These are phyloP conservation scores for Fraxinus greggii DNA, from an alignment of 305 asterid species.

Conservation along the genomic window DNA sequence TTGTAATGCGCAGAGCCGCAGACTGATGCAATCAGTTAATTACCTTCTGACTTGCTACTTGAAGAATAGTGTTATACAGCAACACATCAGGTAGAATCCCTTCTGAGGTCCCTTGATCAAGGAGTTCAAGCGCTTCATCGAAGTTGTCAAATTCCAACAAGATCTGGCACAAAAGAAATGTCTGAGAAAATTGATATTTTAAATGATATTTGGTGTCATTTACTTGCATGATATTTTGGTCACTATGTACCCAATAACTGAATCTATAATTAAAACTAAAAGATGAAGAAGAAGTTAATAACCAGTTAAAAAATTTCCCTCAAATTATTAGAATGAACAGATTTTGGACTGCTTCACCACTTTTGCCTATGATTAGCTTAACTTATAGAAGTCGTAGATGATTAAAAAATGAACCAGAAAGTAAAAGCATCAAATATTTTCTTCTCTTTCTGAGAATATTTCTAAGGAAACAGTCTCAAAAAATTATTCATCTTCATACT, in stretches of 20 bases:
- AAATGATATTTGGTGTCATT: neutral
- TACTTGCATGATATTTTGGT: slow-evolving; percentile 12
- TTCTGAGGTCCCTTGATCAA: slow-evolving; percentile 46
- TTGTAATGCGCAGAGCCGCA: slow-evolving; percentile 5
- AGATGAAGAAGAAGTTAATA: neutral
- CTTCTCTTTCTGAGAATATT: neutral
- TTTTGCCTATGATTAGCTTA: neutral
- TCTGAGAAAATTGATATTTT: slow-evolving; percentile 9
- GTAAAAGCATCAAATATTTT: neutral
- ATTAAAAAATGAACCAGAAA: neutral
- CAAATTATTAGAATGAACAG: neutral
- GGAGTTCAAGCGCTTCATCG: slow-evolving; percentile 52
- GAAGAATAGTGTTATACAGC: slow-evolving; percentile 66
- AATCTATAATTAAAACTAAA: neutral
- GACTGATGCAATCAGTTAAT: slow-evolving; percentile 1
- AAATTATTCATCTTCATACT: neutral
- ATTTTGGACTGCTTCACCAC: neutral
- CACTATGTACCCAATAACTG: neutral
- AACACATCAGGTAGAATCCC: slow-evolving; percentile 57
- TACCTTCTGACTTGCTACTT: slow-evolving; percentile 66
- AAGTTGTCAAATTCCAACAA: slow-evolving; percentile 49
- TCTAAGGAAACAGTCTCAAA: neutral
- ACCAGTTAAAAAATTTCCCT: neutral
- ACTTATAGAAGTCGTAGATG: neutral
- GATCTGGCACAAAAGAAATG: slow-evolving; percentile 39